These are phyloP conservation scores for Viola pubescens DNA, from an alignment of 441 rosid genomes.

Conservation along the genomic window DNA sequence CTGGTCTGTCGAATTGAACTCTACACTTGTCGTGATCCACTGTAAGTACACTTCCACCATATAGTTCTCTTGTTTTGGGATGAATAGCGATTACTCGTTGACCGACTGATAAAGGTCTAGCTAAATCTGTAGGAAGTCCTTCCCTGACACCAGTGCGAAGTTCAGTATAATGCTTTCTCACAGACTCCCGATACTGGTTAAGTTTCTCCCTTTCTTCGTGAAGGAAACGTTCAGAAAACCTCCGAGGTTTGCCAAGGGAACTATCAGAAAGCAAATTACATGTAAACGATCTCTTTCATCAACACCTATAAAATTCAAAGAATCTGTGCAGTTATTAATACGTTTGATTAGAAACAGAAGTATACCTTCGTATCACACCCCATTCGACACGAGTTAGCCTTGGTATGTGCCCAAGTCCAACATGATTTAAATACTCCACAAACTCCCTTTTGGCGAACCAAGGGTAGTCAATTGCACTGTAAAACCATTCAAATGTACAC, in stretches of 20 bases:
- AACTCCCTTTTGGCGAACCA: constrained; percentile 99
- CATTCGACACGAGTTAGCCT: constrained; percentile 92
- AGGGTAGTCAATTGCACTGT: constrained; percentile 91
- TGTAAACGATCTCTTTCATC: constrained; percentile 9
- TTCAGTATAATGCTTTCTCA: constrained; percentile 78
- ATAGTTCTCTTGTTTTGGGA: constrained; percentile 83
- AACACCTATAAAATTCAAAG: neutral
- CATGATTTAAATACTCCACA: constrained; percentile 84
- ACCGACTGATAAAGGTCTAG: constrained; percentile 89
- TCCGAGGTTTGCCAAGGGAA: constrained; percentile 97
- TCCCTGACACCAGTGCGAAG: constrained; percentile 67
- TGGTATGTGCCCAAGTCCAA: constrained; percentile 86
- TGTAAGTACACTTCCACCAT: constrained; percentile 85
- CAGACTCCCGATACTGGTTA: constrained; percentile 77
- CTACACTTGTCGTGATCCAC: constrained; percentile 82
- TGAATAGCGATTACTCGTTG: constrained; percentile 83
- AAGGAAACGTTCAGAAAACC: constrained; percentile 84
- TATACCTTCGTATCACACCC: constrained; percentile 94
- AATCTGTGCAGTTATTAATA: neutral
- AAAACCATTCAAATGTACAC: constrained; percentile 98
- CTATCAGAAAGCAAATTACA: constrained; percentile 32
- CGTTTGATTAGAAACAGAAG: constrained; percentile 7
- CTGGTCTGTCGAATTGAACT: constrained; percentile 78
- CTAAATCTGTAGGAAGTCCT: constrained; percentile 94
- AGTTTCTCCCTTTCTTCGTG: constrained; percentile 80